A percentile compares a stretch with the other conserved stretches of the same genome.
Evolutionary conservation across 306 rosid genomes (phyloP).

Genomic region (Biancaea sappan): DNA sequence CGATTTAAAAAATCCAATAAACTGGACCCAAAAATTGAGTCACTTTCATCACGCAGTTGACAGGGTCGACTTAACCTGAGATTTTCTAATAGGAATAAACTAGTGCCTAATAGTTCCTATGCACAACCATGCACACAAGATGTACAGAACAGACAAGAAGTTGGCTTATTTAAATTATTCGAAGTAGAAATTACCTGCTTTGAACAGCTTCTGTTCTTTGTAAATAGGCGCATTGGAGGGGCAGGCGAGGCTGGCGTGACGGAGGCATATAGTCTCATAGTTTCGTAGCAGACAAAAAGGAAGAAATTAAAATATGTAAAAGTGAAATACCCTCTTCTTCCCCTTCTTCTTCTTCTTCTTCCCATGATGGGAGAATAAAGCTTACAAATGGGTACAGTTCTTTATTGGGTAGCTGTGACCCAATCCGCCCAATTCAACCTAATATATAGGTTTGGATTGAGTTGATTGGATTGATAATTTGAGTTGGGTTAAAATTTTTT

Average conservation of each 20-base stretch:
- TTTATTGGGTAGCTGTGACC: neutral
- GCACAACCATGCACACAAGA: neutral
- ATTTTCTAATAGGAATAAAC: neutral
- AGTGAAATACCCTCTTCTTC: neutral
- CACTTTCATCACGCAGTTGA: neutral
- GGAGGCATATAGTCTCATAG: neutral
- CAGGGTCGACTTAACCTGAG: neutral
- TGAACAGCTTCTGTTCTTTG: slow-evolving; percentile 30
- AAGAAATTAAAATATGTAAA: slow-evolving; percentile 19
- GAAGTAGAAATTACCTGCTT: slow-evolving; percentile 20
- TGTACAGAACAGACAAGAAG: slow-evolving; percentile 4
- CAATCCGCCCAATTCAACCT: too few relatives aligned
- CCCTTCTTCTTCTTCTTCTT: neutral
- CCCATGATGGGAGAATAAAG: neutral
- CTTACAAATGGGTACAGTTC: neutral
- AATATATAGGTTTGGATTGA: too few relatives aligned
- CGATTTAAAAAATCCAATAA: neutral
- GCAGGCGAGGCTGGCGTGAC: slow-evolving; percentile 16
- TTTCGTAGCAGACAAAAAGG: slow-evolving; percentile 16
- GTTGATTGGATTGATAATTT: too few relatives aligned
- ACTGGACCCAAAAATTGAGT: neutral
- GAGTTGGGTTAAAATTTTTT: too few relatives aligned
- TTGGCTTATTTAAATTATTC: neutral
- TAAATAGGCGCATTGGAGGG: slow-evolving; percentile 16
- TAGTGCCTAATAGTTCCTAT: slow-evolving; percentile 1